These are phyloP conservation scores for Aspergillus homomorphus DNA, from an alignment of 495 filamentous ascomycete species.

Conservation along the genomic window DNA sequence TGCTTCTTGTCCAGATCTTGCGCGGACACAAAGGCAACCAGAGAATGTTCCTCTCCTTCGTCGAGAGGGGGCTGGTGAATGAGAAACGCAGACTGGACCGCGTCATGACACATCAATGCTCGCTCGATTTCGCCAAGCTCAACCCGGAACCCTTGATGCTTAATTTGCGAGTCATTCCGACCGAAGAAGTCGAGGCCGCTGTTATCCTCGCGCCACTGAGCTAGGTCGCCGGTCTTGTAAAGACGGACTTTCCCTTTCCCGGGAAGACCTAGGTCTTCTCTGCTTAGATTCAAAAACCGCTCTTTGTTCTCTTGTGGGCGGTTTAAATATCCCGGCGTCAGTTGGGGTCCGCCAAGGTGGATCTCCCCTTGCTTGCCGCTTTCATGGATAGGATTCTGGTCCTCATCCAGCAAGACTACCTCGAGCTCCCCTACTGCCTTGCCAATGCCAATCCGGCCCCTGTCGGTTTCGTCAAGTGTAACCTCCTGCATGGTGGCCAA, in stretches of 20 bases:
- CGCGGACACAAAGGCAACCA: background rate
- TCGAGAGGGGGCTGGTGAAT: background rate
- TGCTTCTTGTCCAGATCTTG: background rate
- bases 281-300: background rate
- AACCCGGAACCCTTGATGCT: conserved; percentile 6
- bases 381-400: background rate
- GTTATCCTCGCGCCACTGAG: background rate
- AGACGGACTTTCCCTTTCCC: background rate
- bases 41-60: background rate
- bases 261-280: background rate
- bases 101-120: background rate
- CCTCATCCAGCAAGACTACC: conserved; percentile 1
- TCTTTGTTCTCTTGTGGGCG: background rate
- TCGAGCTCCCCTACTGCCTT: background rate
- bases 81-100: background rate
- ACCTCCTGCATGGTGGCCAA: background rate
- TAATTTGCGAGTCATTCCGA: conserved; percentile 10
- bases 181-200: conserved; percentile 1
- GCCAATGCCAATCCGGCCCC: conserved; percentile 5
- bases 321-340: background rate
- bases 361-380: background rate
- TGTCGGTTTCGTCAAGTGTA: background rate
- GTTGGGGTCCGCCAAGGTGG: background rate
- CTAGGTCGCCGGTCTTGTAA: conserved; percentile 10
- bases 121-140: conserved; percentile 5